Evolutionary conservation across 306 rosid genomes (phyloP), one percentile per base, ranked within the genome.

Genomic region (Boehmeria nivea): DNA sequence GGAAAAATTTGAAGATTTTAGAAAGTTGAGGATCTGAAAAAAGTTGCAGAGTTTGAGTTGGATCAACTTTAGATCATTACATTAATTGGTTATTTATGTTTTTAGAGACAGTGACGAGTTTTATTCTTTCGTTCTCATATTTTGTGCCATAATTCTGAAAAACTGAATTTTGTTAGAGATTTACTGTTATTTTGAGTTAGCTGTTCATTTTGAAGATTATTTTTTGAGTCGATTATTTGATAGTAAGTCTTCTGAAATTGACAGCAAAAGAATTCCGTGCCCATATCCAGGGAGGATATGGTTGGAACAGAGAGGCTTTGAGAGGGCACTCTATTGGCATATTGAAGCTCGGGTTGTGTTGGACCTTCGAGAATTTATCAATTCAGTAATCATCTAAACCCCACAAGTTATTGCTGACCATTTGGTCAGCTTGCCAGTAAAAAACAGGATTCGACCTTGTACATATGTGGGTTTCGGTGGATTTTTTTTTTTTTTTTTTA

Each of bases 341-440:
- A 87, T 91, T 25, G 98, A 91, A 84, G 98, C 98, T 54, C 89
- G 94, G 14, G 98, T 87, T 64, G 98, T 90, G 0, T 82, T 90
- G 88, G 95, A 90, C 68, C 98, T 84, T 80, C 94, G 67, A 65
- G 93, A 91, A 62, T 62, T 78, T 60, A 27, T 63, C 58, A 66
- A 78, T 74, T 76, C 86, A 43, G 95, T 87, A 76, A 80, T 83
- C 68, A 27, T 57, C 52, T 27, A 54, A 9, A 58, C 51, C 57
- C 52, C 26, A 39, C 0, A 4, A 64, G 21, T 57, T 46, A n/a
- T 56, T 36, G 51, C 51, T 44, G 52, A 24, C 33, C n/a, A n/a
- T n/a, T n/a, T n/a, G n/a, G n/a, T n/a, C n/a, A 7, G 44, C 19
- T 60, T 20, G 37, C 45, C 26, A 22, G 23, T 50, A 20, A 23